Percentiles rank a stretch among this genome's conserved stretches.
phyloP scores from a whole-genome alignment of 495 filamentous ascomycete genomes.

The Penicillium chermesinum region DNA sequence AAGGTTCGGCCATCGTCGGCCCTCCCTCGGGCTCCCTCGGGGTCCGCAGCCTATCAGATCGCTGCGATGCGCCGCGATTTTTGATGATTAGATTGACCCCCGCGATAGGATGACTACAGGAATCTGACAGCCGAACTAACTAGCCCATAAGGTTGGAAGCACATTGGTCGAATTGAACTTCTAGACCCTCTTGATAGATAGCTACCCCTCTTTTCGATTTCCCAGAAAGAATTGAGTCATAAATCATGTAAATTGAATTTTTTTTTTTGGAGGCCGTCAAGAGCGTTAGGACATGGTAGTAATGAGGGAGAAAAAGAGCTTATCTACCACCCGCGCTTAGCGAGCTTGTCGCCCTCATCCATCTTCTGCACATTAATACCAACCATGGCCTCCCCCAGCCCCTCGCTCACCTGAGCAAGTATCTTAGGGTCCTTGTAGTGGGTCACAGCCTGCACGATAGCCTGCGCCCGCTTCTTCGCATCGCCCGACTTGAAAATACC shows the following conservation, averaged over 20 bases:
- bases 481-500: slow-evolving; percentile 97
- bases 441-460: slow-evolving; percentile 91
- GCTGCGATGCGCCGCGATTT: background rate
- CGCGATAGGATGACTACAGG: too few species aligned
- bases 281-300: too few species aligned
- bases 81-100: background rate
- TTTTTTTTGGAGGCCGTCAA: slow-evolving; percentile 13
- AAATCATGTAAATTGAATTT: slow-evolving; percentile 21
- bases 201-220: slow-evolving; percentile 9
- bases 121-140: too few species aligned
- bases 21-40: slow-evolving; percentile 12
- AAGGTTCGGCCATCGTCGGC: slow-evolving; percentile 13
- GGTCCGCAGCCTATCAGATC: slow-evolving; percentile 14
- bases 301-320: slow-evolving; percentile 5
- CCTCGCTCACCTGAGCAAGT: slow-evolving; percentile 78
- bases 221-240: slow-evolving; percentile 13
- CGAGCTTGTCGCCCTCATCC: slow-evolving; percentile 72
- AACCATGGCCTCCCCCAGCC: slow-evolving; percentile 93
- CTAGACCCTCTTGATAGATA: too few species aligned
- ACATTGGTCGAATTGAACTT: too few species aligned
- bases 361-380: slow-evolving; percentile 78
- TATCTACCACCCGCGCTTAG: slow-evolving; percentile 76
- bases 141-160: too few species aligned
- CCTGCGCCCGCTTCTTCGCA: slow-evolving; percentile 77
- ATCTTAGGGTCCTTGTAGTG: slow-evolving; percentile 84